A percentile compares a stretch with the other conserved stretches of the same genome.
phyloP scores from a whole-genome alignment of 257 asterid species.

The Nicotiana tabacum region DNA sequence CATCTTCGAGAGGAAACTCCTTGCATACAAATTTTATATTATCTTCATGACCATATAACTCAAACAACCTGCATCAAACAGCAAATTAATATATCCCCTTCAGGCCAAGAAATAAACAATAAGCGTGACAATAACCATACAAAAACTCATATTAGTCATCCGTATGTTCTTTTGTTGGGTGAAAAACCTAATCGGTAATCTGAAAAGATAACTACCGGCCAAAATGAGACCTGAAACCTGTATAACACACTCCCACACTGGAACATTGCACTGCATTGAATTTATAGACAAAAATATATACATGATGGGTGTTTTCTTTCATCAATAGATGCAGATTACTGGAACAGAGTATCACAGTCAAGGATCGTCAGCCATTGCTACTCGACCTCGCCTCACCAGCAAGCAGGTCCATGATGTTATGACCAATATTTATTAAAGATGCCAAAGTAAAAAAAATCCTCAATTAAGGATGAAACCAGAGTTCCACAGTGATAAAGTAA shows the following conservation, averaged over 20 bases:
- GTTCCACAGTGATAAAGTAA: background rate
- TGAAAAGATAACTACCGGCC: background rate
- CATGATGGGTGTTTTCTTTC: background rate
- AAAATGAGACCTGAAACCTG: background rate
- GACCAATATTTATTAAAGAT: background rate
- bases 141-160: background rate
- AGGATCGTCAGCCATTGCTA: background rate
- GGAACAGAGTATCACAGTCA: background rate
- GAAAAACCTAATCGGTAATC: background rate
- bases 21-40: conserved; percentile 42
- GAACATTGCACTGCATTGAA: background rate
- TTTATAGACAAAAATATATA: background rate
- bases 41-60: conserved; percentile 54
- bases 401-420: background rate
- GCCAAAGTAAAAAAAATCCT: background rate
- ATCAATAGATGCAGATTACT: background rate
- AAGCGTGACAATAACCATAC: background rate
- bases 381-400: background rate
- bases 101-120: background rate
- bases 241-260: background rate
- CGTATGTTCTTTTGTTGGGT: background rate
- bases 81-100: background rate
- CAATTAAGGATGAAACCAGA: background rate
- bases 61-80: conserved; percentile 53
- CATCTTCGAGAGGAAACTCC: conserved; percentile 61